Conservation (phyloP, 345 rosid species). For the Acer saccharum region DNA sequence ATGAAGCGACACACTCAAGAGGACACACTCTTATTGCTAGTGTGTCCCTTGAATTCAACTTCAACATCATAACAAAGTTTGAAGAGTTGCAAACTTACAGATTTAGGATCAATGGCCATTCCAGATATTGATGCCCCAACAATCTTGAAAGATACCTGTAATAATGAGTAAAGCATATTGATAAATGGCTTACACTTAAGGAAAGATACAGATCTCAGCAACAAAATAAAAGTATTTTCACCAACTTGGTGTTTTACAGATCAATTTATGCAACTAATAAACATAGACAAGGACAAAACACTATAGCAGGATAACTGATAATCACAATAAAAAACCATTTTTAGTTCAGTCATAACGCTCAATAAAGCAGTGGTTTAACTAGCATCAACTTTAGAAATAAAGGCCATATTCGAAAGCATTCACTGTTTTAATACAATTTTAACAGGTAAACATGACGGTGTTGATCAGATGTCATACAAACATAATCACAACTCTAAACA, state of each 20-base stretch:
- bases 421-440: neutral
- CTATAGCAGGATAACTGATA: neutral
- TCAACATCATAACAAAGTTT: neutral
- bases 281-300: neutral
- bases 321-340: neutral
- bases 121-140: slow-evolving; percentile 78
- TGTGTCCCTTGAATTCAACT: neutral
- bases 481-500: neutral
- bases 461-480: neutral
- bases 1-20: neutral
- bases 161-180: slow-evolving; percentile 18
- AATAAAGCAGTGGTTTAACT: neutral
- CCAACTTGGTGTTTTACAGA: neutral
- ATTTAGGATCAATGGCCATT: slow-evolving; percentile 84
- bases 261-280: neutral
- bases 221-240: neutral
- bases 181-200: neutral
- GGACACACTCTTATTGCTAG: neutral
- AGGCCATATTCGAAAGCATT: neutral
- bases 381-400: neutral
- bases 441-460: neutral
- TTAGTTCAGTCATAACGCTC: neutral
- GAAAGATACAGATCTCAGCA: neutral
- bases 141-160: slow-evolving; percentile 82
- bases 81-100: slow-evolving; percentile 50